phyloP scores from a whole-genome alignment of 306 rosid genomes.

The Cajanus cajan region DNA sequence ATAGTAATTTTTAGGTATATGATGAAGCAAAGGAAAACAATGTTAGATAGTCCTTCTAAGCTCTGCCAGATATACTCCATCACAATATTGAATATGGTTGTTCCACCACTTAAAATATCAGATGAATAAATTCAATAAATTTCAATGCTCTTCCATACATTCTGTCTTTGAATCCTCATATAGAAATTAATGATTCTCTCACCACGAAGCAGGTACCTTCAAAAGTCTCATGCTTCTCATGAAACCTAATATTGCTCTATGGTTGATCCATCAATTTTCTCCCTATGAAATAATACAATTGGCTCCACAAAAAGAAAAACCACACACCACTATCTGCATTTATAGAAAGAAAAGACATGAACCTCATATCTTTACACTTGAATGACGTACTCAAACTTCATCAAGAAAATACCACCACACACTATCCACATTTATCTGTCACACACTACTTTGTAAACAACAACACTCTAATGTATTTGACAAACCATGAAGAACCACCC shows the following conservation, averaged over 20 bases:
- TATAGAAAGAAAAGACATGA: neutral
- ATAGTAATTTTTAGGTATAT: neutral
- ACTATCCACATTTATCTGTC: neutral
- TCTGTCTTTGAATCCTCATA: neutral
- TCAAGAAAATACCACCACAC: neutral
- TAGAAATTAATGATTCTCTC: neutral
- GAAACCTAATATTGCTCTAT: too few relatives aligned
- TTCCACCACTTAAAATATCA: neutral
- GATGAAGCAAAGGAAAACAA: neutral
- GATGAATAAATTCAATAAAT: neutral
- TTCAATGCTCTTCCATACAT: neutral
- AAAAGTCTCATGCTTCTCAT: neutral
- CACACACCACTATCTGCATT: neutral
- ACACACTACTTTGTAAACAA: neutral
- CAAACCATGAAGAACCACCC: too few relatives aligned
- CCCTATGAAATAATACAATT: neutral
- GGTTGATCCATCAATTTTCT: neutral
- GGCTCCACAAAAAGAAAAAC: neutral
- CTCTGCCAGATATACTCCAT: neutral
- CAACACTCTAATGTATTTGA: too few relatives aligned
- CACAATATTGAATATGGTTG: neutral
- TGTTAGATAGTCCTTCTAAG: neutral
- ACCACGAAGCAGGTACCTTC: neutral
- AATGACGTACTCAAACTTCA: neutral
- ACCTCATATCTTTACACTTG: neutral